Evolutionary conservation across 805 yeast species (phyloP), one percentile per base, ranked within the genome.

Genomic region (Kluyveromyces wickerhamii): DNA sequence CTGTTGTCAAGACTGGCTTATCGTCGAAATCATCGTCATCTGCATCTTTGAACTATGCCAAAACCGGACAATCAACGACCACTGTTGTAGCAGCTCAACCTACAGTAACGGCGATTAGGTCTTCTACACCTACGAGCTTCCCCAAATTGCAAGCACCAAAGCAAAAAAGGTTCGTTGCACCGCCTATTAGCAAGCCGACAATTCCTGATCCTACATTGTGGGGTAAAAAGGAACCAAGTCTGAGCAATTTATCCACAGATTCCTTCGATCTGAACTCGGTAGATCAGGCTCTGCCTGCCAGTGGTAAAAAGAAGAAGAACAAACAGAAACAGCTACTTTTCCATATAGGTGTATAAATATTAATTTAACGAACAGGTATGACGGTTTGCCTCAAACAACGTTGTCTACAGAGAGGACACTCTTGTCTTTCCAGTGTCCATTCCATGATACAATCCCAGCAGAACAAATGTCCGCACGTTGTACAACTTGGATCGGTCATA

Each of bases 371-470:
- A 24, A 53, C 17, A 17, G 55, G 57, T 27, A 53, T 37, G 15
- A 51, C 30, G 13, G 44, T 24, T 36, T 51, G 57, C 31, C 50
- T 54, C 26, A 21, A 21, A 12, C 33, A 21, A 8, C 33, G n/a
- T 9, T 30, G 33, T 18, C 33, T 20, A 19, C 33, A 30, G 10
- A 30, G 22, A 10, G 33, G 42, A 32, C 59, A 57, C 71, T 79
- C 67, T 43, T 80, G 92, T 35, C 97, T 60, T 52, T 97, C 92
- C 18, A 92, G 63, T 0, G 98, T 97, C 53, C 98, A 89, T 51
- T 87, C 96, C 5, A 77, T 67, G 4, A 87, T 76, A 54, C 97
- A 89, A 5, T 65, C 67, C 96, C 97, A 89, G 59, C 98, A 89
- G 56, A 84, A 89, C 11, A 85, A 38, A 55, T 89, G 98, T 0